Base-by-base conservation (phyloP, 2,329 filamentous ascomycete genomes). In the Coniella lustricola region DNA sequence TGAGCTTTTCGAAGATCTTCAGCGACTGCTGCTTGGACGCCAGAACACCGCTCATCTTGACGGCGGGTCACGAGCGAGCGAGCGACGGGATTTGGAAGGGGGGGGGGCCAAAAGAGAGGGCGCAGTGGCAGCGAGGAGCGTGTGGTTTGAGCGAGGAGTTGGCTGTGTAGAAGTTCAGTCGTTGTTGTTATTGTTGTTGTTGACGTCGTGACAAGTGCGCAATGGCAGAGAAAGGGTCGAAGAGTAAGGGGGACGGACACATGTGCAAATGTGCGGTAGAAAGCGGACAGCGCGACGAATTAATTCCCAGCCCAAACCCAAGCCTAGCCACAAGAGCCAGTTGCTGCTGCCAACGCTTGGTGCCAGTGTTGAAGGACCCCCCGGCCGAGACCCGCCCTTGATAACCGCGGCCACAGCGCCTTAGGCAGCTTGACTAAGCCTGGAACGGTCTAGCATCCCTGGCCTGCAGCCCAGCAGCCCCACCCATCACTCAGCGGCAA, bases 1-100 rank as follows among this genome's bases (percentile, higher is more conserved):
- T 96, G 66, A 97, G 74, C 75, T 96, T 96, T 75, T 95, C 87
- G 72, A 98, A 98, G 69, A 98, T 88, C 73, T 90, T 91, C 67
- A 91, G 87, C 71, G 91, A 96, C 75, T 97, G 83, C 66, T 89
- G 82, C 77, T 97, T 98, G 46, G 87, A 85, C 64, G 93, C 93
- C 59, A 85, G 74, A 64, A 68, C 76, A 25, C 22, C 50, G 67
- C 73, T 77, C 80, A 84, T 84, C 50, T 66, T 80, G 71, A 59
- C 58, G 54, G 55, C 33, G 44, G 48, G 44, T 29, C 35, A 25
- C 35, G 36, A 16, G 44, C 31, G n/a, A 20, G 18, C 9, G 8
- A 13, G 5, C n/a, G 25, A 10, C 25, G 12, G 13, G 34, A 12
- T 17, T 41, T 34, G 14, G 31, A 22, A 14, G 29, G n/a, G 38